Percentiles rank a stretch among this genome's conserved stretches.
phyloP scores from a whole-genome alignment of 306 rosid species.

The Adenanthera pavonina region DNA sequence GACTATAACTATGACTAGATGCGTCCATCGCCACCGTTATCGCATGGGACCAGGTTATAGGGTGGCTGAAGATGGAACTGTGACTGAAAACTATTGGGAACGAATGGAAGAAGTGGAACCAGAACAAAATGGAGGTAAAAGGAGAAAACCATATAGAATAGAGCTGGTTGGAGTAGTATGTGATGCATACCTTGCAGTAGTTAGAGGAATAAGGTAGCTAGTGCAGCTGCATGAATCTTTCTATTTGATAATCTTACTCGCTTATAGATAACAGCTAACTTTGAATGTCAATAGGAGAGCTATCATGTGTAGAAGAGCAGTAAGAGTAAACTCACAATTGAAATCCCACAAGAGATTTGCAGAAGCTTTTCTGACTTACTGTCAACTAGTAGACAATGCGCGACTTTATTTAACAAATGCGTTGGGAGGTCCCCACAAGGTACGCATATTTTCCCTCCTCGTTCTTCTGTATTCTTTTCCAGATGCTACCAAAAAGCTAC shows the following conservation, averaged over 20 bases:
- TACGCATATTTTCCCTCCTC: constrained; percentile 37
- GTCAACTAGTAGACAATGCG: constrained; percentile 90
- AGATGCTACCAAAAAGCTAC: not conserved
- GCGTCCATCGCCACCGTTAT: constrained; percentile 93
- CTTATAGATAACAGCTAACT: constrained; percentile 17
- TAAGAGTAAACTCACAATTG: constrained; percentile 84
- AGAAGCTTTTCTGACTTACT: constrained; percentile 77
- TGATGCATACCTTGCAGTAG: constrained; percentile 95
- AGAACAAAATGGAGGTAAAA: constrained; percentile 71
- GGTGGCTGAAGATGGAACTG: constrained; percentile 65
- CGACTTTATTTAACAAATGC: constrained; percentile 86
- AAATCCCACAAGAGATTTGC: constrained; percentile 97
- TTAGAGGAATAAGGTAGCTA: constrained; percentile 90
- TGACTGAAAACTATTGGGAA: constrained; percentile 84
- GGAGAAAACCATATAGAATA: constrained; percentile 92
- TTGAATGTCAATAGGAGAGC: constrained; percentile 76
- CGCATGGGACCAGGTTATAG: constrained; percentile 94
- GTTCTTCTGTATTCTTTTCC: constrained; percentile 9
- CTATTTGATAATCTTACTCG: constrained; percentile 23
- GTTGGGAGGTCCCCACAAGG: constrained; percentile 94
- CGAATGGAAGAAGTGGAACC: constrained; percentile 69
- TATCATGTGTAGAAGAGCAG: constrained; percentile 93
- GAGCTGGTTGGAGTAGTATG: constrained; percentile 97
- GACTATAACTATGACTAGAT: constrained; percentile 95
- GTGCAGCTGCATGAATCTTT: constrained; percentile 23